Conservation (phyloP, 2,329 filamentous ascomycete species). For the Penicillium paneum region DNA sequence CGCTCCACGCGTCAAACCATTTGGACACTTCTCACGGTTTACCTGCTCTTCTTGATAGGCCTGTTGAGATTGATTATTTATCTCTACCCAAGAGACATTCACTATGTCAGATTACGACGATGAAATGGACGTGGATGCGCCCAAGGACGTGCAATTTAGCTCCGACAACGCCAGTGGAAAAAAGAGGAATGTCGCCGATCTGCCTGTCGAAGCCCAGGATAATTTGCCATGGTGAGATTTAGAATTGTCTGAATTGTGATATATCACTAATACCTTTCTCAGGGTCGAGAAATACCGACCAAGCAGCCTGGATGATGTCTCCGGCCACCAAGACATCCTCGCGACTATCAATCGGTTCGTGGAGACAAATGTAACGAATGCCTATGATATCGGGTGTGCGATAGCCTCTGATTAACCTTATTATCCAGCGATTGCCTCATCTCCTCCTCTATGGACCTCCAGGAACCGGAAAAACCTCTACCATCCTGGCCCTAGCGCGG, state of each 20-base stretch:
- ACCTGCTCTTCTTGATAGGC: background rate
- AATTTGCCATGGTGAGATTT: slow-evolving; percentile 75
- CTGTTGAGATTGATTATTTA: slow-evolving; percentile 4
- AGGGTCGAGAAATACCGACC: slow-evolving; percentile 98
- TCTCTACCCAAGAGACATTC: background rate
- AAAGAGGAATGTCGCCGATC: slow-evolving; percentile 86
- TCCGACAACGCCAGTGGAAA: slow-evolving; percentile 69
- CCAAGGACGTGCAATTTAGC: slow-evolving; percentile 61
- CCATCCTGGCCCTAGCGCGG: slow-evolving; percentile 85
- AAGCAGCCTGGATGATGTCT: slow-evolving; percentile 83
- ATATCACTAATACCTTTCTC: slow-evolving; percentile 15
- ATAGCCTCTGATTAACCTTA: background rate
- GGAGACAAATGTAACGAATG: slow-evolving; percentile 67
- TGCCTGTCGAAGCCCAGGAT: slow-evolving; percentile 91
- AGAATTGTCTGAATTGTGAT: too few relatives aligned
- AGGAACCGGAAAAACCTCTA: slow-evolving; percentile 96
- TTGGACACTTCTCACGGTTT: background rate
- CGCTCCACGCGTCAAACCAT: slow-evolving; percentile 34
- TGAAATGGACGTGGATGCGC: slow-evolving; percentile 66
- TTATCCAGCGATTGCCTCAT: slow-evolving; percentile 71
- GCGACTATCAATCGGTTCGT: slow-evolving; percentile 97
- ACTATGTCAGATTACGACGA: slow-evolving; percentile 58
- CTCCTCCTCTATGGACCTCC: slow-evolving; percentile 95
- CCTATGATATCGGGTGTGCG: background rate
- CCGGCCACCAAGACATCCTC: slow-evolving; percentile 94